Percentiles rank a stretch among this genome's conserved stretches.
phyloP scores from a whole-genome alignment of 371 early-diverging fungal species.

The Mucor mucedo region DNA sequence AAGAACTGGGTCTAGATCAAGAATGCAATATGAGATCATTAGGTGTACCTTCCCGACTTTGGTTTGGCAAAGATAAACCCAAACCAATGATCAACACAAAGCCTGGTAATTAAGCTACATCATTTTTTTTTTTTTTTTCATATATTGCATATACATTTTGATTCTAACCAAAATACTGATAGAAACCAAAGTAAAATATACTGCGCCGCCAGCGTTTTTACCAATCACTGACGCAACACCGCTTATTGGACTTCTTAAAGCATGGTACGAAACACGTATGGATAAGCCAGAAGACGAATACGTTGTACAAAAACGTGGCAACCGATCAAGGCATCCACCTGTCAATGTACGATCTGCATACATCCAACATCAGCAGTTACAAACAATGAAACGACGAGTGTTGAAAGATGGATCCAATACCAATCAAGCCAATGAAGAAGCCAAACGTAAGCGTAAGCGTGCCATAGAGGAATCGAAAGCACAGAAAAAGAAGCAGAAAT shows the following conservation, averaged over 20 bases:
- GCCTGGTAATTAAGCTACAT: background rate
- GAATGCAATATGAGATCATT: slow-evolving; percentile 53
- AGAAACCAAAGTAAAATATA: slow-evolving; percentile 36
- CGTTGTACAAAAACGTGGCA: slow-evolving; percentile 35
- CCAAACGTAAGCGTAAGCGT: slow-evolving; percentile 51
- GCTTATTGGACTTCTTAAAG: slow-evolving; percentile 73
- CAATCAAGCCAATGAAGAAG: slow-evolving; percentile 31
- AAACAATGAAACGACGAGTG: slow-evolving; percentile 2
- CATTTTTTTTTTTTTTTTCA: background rate
- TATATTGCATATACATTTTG: background rate
- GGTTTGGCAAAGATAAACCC: slow-evolving; percentile 18
- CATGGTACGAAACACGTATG: slow-evolving; percentile 66
- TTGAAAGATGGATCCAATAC: slow-evolving; percentile 38
- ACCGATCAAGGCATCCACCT: slow-evolving; percentile 56
- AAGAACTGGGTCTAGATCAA: slow-evolving; percentile 78
- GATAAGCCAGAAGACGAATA: slow-evolving; percentile 62
- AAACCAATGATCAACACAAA: background rate
- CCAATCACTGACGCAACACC: slow-evolving; percentile 52
- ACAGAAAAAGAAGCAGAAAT: slow-evolving; percentile 53
- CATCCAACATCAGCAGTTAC: background rate
- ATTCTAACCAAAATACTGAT: background rate
- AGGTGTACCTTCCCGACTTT: slow-evolving; percentile 24
- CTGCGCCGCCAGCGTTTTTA: slow-evolving; percentile 64
- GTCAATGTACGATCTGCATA: slow-evolving; percentile 40
- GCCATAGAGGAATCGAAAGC: slow-evolving; percentile 50